phyloP scores from a whole-genome alignment of 495 filamentous ascomycete species.

The Podospora appendiculata region DNA sequence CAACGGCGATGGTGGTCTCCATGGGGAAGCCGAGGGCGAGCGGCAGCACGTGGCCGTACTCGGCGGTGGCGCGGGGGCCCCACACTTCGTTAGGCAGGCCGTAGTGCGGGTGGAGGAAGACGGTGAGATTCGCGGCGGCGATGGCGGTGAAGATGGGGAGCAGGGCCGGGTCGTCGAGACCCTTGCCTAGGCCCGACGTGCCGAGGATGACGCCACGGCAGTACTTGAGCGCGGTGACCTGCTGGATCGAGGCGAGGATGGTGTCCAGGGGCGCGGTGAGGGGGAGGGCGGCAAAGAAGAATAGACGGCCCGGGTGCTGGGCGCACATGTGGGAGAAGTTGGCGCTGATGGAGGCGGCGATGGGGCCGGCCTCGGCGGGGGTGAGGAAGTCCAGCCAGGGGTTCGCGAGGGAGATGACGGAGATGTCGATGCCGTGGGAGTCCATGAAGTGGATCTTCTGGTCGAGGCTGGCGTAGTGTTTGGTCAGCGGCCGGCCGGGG shows the following conservation, averaged over 20 bases:
- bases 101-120: slow-evolving; percentile 94
- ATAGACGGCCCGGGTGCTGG: slow-evolving; percentile 52
- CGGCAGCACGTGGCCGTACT: slow-evolving; percentile 85
- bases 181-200: slow-evolving; percentile 71
- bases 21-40: slow-evolving; percentile 85
- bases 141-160: slow-evolving; percentile 65
- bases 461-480: slow-evolving; percentile 61
- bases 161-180: slow-evolving; percentile 70
- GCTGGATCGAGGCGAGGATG: slow-evolving; percentile 56
- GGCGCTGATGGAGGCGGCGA: slow-evolving; percentile 63
- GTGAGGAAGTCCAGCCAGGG: slow-evolving; percentile 90
- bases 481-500: slow-evolving; percentile 66
- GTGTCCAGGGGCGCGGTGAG: slow-evolving; percentile 56
- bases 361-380: slow-evolving; percentile 48
- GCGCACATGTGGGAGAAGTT: slow-evolving; percentile 65
- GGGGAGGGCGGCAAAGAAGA: slow-evolving; percentile 75
- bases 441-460: slow-evolving; percentile 85
- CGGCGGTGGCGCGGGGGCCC: slow-evolving; percentile 51
- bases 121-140: slow-evolving; percentile 49
- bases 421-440: slow-evolving; percentile 69
- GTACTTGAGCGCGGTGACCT: slow-evolving; percentile 52
- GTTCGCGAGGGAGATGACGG: slow-evolving; percentile 85
- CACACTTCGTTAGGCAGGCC: slow-evolving; percentile 75
- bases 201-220: slow-evolving; percentile 84
- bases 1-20: slow-evolving; percentile 88